Percentiles rank a stretch among this genome's conserved stretches.
phyloP scores from a whole-genome alignment of 352 stramenopile genomes.

The Globisporangium polare region DNA sequence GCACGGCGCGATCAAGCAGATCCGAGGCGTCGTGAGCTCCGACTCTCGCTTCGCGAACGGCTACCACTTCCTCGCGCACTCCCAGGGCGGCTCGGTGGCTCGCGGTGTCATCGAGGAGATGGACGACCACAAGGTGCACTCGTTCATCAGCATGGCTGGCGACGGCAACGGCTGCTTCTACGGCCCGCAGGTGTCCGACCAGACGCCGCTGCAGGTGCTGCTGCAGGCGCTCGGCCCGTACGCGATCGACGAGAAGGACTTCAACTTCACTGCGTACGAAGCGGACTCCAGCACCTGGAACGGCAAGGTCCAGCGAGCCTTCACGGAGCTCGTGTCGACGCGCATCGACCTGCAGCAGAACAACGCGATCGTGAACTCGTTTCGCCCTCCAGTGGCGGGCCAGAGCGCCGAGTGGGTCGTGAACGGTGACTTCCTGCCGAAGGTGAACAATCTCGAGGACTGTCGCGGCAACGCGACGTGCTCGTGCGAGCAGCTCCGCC shows the following conservation, averaged over 20 bases:
- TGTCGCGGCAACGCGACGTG: conserved; percentile 23
- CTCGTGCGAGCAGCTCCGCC: conserved; percentile 17
- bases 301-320: conserved; percentile 33
- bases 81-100: conserved; percentile 38
- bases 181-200: conserved; percentile 29
- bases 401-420: conserved; percentile 14
- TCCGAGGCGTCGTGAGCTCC: conserved; percentile 21
- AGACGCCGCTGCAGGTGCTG: conserved; percentile 14
- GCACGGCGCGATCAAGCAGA: conserved; percentile 30
- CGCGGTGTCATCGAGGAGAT: conserved; percentile 45
- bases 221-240: conserved; percentile 19
- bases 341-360: conserved; percentile 17
- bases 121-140: conserved; percentile 52
- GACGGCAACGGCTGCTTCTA: conserved; percentile 47
- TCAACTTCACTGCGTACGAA: conserved; percentile 32
- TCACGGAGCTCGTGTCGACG: conserved; percentile 17
- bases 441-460: conserved; percentile 26
- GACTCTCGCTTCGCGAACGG: conserved; percentile 24
- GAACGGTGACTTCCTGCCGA: conserved; percentile 20
- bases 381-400: conserved; percentile 19
- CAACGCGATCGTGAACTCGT: conserved; percentile 25
- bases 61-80: conserved; percentile 51
- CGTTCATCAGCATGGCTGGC: conserved; percentile 41
- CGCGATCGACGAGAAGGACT: conserved; percentile 17
- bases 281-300: conserved; percentile 13